phyloP scores from a whole-genome alignment of 768 basidiomycete genomes.

The Naganishia vaughanmartiniae region DNA sequence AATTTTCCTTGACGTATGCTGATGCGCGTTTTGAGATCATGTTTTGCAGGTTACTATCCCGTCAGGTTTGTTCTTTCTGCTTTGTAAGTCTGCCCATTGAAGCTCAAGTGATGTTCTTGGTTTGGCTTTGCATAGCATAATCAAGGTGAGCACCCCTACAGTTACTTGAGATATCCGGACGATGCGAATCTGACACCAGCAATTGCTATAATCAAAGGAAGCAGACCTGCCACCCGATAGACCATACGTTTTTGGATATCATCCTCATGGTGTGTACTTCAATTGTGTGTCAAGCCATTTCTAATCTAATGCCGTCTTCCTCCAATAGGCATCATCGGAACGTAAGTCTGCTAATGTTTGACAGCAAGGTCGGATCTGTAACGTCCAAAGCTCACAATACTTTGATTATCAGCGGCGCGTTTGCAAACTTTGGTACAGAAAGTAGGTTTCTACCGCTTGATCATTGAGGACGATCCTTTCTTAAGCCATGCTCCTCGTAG shows the following conservation, averaged over 20 bases:
- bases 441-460: slow-evolving; percentile 54
- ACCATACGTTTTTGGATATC: slow-evolving; percentile 95
- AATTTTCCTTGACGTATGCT: background rate
- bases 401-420: slow-evolving; percentile 66
- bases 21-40: background rate
- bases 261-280: slow-evolving; percentile 76
- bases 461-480: background rate
- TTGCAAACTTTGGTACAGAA: slow-evolving; percentile 95
- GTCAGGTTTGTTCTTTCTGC: slow-evolving; percentile 36
- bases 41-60: slow-evolving; percentile 47
- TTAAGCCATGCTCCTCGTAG: slow-evolving; percentile 53
- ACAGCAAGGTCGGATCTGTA: slow-evolving; percentile 44
- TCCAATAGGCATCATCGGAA: slow-evolving; percentile 83
- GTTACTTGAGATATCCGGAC: background rate
- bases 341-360: slow-evolving; percentile 58
- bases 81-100: background rate
- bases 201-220: slow-evolving; percentile 56
- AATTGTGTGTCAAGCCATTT: background rate
- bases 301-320: slow-evolving; percentile 28
- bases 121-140: slow-evolving; percentile 42
- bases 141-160: slow-evolving; percentile 53
- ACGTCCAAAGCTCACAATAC: slow-evolving; percentile 5
- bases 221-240: slow-evolving; percentile 85
- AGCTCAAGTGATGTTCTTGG: slow-evolving; percentile 12
- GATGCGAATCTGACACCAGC: background rate